Evolutionary conservation across 192 early-diverging fungal genomes (phyloP).

Genomic region (Dimargaris verticillata): DNA sequence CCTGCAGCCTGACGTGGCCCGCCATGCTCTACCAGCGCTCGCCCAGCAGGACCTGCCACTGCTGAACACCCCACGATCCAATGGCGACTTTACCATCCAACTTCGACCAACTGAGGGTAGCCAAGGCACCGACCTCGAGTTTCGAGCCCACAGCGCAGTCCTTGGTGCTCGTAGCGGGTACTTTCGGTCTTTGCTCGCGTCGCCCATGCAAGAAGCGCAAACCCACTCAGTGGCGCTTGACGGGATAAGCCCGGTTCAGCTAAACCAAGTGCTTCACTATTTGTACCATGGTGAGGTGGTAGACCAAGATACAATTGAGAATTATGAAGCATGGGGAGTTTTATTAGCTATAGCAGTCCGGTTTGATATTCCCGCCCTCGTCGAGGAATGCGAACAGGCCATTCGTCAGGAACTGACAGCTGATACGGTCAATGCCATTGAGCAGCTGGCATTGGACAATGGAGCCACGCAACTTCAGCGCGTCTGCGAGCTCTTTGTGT

Average conservation of each 20-base stretch:
- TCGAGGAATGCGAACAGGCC: slow-evolving; percentile 5
- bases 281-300: background rate
- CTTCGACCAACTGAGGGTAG: background rate
- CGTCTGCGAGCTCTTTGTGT: background rate
- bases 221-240: background rate
- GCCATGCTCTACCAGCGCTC: background rate
- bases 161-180: background rate
- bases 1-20: slow-evolving; percentile 18
- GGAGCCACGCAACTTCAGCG: background rate
- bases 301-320: background rate
- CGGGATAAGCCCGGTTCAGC: background rate
- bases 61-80: background rate
- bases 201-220: background rate
- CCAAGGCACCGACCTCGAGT: background rate
- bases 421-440: background rate
- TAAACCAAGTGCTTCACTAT: background rate
- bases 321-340: background rate
- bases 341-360: background rate
- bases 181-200: background rate
- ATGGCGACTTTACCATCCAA: background rate
- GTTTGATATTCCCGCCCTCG: background rate
- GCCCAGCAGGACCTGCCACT: too few relatives aligned
- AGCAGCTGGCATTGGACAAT: background rate
- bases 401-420: background rate
- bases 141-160: background rate